Conservation (phyloP, 1,139 yeast genomes). For the Taphrina deformans region DNA sequence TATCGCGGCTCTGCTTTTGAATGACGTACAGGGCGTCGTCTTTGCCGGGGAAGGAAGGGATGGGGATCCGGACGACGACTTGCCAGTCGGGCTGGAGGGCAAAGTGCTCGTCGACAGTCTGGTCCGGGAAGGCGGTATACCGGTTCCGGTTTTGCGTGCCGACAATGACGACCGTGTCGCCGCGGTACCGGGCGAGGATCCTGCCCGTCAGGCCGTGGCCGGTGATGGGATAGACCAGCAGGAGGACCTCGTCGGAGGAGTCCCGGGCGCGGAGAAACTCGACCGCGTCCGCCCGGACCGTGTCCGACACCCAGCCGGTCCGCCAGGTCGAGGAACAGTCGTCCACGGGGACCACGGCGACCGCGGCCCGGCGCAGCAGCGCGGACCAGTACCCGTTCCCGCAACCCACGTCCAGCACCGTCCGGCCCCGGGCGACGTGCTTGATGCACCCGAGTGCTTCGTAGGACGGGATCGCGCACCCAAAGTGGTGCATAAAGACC, state of each 20-base stretch:
- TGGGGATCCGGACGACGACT: not conserved
- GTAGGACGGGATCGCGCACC: slow-evolving; percentile 23
- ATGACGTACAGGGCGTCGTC: slow-evolving; percentile 26
- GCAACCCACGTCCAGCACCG: slow-evolving; percentile 23
- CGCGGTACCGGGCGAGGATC: slow-evolving; percentile 3
- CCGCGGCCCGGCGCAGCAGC: slow-evolving; percentile 1
- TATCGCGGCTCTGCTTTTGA: not conserved
- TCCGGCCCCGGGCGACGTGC: not conserved
- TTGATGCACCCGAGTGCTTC: slow-evolving; percentile 19
- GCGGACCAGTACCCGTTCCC: slow-evolving; percentile 31
- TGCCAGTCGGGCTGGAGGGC: slow-evolving; percentile 3
- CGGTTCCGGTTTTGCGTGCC: slow-evolving; percentile 31
- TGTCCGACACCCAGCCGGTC: slow-evolving; percentile 4
- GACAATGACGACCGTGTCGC: slow-evolving; percentile 21
- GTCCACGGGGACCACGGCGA: slow-evolving; percentile 11
- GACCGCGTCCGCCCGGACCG: slow-evolving; percentile 15
- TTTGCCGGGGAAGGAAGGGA: slow-evolving; percentile 28
- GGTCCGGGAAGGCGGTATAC: slow-evolving; percentile 22
- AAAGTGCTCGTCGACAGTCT: slow-evolving; percentile 17
- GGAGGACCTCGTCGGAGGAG: slow-evolving; percentile 13
- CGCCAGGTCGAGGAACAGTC: slow-evolving; percentile 19
- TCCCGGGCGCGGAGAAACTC: slow-evolving; percentile 6
- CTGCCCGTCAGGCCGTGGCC: slow-evolving; percentile 10
- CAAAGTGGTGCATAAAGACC: slow-evolving; percentile 31
- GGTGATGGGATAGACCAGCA: slow-evolving; percentile 27